phyloP scores from a whole-genome alignment of 108 stramenopile species.

The Schizochytrium sp. region DNA sequence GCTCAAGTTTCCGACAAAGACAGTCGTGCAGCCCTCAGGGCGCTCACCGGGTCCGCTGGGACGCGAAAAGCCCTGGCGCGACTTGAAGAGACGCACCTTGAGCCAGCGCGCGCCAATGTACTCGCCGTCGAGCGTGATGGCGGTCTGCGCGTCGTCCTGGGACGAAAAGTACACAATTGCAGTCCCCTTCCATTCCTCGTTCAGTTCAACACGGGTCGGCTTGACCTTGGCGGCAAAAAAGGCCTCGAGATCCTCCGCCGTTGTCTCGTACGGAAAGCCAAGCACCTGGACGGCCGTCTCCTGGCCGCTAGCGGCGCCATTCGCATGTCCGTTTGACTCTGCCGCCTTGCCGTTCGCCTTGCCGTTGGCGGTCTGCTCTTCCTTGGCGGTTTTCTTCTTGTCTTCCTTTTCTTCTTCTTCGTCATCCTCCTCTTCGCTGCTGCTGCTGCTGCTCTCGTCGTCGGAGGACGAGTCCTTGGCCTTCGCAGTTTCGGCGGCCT shows the following conservation, averaged over 20 bases:
- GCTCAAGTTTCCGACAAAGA: conserved; percentile 90
- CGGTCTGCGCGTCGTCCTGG: conserved; percentile 56
- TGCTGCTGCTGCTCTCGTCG: neutral
- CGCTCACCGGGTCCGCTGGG: conserved; percentile 55
- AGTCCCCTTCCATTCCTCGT: conserved; percentile 67
- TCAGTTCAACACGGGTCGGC: conserved; percentile 65
- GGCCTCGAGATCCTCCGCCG: conserved; percentile 72
- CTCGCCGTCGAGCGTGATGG: conserved; percentile 70
- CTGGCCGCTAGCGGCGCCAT: neutral
- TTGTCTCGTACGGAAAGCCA: conserved; percentile 84
- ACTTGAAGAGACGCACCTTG: conserved; percentile 53
- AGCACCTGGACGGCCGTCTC: conserved; percentile 66
- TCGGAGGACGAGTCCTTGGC: neutral
- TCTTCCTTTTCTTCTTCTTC: neutral
- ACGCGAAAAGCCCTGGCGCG: conserved; percentile 49
- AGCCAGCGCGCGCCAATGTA: conserved; percentile 84
- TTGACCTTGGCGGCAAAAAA: conserved; percentile 78
- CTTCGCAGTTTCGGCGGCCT: neutral
- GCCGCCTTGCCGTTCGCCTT: neutral
- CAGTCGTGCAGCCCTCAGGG: conserved; percentile 73
- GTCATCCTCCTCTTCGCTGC: neutral
- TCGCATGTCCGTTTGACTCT: neutral
- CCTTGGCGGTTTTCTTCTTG: neutral
- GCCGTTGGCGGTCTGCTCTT: neutral
- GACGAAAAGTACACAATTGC: conserved; percentile 71